These are phyloP conservation scores for Curvularia hawaiiensis DNA, from an alignment of 2,329 filamentous ascomycete genomes.

Conservation along the genomic window DNA sequence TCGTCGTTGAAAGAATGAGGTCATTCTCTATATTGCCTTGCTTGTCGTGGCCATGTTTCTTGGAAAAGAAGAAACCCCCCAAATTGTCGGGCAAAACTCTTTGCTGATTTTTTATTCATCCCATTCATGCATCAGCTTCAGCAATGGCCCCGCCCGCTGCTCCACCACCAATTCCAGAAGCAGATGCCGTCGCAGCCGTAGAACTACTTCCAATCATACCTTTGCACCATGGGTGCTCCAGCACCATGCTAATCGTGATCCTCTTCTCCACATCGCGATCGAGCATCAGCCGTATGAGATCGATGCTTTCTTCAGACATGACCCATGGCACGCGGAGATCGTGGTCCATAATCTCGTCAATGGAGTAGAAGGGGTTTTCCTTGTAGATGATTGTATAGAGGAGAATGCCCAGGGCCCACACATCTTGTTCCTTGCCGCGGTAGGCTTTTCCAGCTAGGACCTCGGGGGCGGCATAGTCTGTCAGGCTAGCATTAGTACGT, in stretches of 20 bases:
- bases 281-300: constrained; percentile 89
- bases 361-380: constrained; percentile 98
- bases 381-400: constrained; percentile 99
- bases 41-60: background rate
- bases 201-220: constrained; percentile 6
- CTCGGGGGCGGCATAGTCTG: constrained; percentile 98
- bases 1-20: background rate
- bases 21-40: background rate
- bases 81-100: too few species aligned
- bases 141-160: background rate
- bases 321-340: constrained; percentile 89
- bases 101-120: background rate
- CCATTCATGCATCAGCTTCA: background rate
- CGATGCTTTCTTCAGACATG: constrained; percentile 89
- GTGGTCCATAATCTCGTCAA: constrained; percentile 98
- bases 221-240: constrained; percentile 83
- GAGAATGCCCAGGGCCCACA: constrained; percentile 96
- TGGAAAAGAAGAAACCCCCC: background rate
- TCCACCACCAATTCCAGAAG: background rate
- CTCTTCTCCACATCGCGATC: constrained; percentile 84
- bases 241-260: constrained; percentile 84
- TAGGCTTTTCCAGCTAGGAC: constrained; percentile 92
- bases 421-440: constrained; percentile 94
- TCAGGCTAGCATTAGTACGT: constrained; percentile 10
- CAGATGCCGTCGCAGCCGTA: background rate